Percentiles rank a stretch among this genome's conserved stretches.
Conservation (phyloP, 1,284 basidiomycete species). For the Rhodotorula sp. region DNA sequence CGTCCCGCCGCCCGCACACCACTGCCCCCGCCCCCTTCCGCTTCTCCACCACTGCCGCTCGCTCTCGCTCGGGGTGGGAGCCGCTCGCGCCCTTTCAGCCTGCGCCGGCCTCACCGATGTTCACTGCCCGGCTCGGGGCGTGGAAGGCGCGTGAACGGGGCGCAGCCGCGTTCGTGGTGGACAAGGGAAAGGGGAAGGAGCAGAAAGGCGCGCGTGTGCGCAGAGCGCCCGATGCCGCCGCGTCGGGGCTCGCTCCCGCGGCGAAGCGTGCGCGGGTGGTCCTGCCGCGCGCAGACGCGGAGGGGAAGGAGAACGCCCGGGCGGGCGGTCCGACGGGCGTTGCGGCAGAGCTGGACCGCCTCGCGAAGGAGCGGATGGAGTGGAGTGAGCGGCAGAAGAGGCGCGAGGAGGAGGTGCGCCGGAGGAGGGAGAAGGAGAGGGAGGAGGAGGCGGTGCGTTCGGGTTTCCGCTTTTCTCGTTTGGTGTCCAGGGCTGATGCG, state of each 20-base stretch:
- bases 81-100: neutral
- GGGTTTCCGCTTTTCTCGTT: too few species aligned
- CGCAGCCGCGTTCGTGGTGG: neutral
- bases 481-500: neutral
- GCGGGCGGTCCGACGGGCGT: neutral
- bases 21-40: slow-evolving; percentile 14
- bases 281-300: neutral
- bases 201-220: too few species aligned
- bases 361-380: slow-evolving; percentile 13
- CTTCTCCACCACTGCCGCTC: neutral
- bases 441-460: slow-evolving; percentile 19
- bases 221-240: neutral
- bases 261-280: slow-evolving; percentile 1
- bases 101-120: slow-evolving; percentile 2
- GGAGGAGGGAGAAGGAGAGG: slow-evolving; percentile 5
- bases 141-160: slow-evolving; percentile 11
- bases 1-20: neutral
- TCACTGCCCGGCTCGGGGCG: slow-evolving; percentile 1
- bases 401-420: slow-evolving; percentile 23
- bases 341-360: slow-evolving; percentile 16
- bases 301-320: neutral
- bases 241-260: neutral
- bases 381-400: slow-evolving; percentile 32
- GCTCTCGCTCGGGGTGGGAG: neutral
- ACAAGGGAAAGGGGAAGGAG: neutral